phyloP scores from a whole-genome alignment of 495 filamentous ascomycete genomes.

The Podospora anserina region DNA sequence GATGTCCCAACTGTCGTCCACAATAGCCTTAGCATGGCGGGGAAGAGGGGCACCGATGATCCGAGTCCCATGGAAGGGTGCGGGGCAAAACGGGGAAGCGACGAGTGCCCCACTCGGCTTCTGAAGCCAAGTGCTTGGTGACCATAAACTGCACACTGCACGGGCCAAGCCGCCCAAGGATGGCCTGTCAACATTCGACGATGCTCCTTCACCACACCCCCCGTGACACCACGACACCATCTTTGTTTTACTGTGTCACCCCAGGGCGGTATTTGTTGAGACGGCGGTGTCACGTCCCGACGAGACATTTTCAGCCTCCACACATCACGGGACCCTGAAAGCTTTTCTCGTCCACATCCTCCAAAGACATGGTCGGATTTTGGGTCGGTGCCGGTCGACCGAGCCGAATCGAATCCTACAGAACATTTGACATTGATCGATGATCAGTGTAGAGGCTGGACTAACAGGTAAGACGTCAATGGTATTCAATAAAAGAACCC shows the following conservation, averaged over 20 bases:
- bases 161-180: slow-evolving; percentile 3
- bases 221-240: not conserved
- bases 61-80: not conserved
- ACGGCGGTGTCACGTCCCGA: not conserved
- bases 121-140: slow-evolving; percentile 2
- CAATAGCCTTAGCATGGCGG: not conserved
- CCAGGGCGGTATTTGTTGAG: slow-evolving; percentile 2
- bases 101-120: not conserved
- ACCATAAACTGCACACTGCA: not conserved
- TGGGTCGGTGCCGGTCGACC: not conserved
- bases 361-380: not conserved
- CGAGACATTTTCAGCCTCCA: not conserved
- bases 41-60: slow-evolving; percentile 1
- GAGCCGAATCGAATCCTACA: not conserved
- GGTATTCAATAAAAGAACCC: not conserved
- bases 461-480: not conserved
- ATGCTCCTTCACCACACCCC: not conserved
- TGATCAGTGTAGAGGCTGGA: no score
- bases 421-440: not conserved
- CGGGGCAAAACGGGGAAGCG: slow-evolving; percentile 1
- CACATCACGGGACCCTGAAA: slow-evolving; percentile 1
- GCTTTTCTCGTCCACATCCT: not conserved
- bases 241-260: not conserved
- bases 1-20: not conserved
- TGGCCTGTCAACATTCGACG: slow-evolving; percentile 2